Conservation (phyloP, 176 grass and related monocot genomes). For the Zoysia japonica region DNA sequence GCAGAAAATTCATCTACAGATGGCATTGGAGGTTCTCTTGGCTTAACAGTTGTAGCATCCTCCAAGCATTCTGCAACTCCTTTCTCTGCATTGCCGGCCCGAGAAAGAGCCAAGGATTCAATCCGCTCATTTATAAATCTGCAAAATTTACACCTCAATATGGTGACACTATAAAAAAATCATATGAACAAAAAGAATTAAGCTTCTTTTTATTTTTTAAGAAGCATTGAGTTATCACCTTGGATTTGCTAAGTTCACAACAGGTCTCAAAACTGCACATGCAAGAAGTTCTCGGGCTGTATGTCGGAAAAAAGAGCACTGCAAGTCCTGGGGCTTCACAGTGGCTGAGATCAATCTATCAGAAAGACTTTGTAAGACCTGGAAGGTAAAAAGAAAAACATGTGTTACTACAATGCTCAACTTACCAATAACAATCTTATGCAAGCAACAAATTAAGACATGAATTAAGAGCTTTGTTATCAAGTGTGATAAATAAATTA, state of each 20-base stretch:
- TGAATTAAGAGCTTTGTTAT: constrained; percentile 10
- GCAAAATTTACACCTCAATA: constrained; percentile 46
- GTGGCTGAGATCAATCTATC: constrained; percentile 70
- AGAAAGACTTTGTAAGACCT: constrained; percentile 84
- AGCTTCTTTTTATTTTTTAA: too few species aligned
- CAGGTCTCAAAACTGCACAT: constrained; percentile 80
- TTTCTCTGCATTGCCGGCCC: constrained; percentile 60
- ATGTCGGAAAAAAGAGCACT: constrained; percentile 80
- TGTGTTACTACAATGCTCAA: background rate
- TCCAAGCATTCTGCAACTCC: constrained; percentile 49
- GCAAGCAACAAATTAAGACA: constrained; percentile 8
- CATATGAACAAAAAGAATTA: background rate
- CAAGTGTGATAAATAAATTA: background rate
- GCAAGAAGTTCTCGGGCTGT: constrained; percentile 89
- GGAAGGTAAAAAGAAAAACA: constrained; percentile 31
- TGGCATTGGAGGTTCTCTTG: constrained; percentile 60
- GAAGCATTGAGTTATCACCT: constrained; percentile 53
- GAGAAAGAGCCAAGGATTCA: constrained; percentile 75
- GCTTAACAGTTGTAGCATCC: constrained; percentile 46
- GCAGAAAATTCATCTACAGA: constrained; percentile 75
- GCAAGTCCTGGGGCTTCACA: constrained; percentile 71
- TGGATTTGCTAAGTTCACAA: constrained; percentile 88
- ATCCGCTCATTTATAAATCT: constrained; percentile 99
- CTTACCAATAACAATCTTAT: constrained; percentile 32
- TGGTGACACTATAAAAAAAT: constrained; percentile 18